phyloP scores from a whole-genome alignment of 129 eudicot genomes.

The Flaveria bidentis region DNA sequence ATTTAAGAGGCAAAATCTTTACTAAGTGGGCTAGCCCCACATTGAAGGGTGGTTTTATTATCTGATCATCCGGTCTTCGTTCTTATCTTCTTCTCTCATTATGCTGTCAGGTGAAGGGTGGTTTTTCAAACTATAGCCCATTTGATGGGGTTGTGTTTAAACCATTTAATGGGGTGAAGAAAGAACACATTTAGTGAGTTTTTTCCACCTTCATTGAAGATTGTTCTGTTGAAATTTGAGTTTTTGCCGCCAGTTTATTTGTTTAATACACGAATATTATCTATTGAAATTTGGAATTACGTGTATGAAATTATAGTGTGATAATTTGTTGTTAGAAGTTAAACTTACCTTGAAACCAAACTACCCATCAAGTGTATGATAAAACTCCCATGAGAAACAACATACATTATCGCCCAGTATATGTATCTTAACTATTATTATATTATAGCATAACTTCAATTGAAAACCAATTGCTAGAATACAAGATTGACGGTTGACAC shows the following conservation, averaged over 20 bases:
- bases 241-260: no score
- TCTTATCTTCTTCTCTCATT: neutral
- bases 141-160: no score
- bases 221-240: no score
- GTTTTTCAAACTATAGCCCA: slow-evolving; percentile 46
- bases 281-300: neutral
- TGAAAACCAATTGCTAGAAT: slow-evolving; percentile 2
- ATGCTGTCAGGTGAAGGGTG: slow-evolving; percentile 29
- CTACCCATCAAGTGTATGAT: slow-evolving; percentile 17
- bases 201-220: no score
- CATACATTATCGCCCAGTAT: neutral
- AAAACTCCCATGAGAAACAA: slow-evolving; percentile 1
- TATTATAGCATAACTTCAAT: neutral
- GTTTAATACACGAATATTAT: neutral
- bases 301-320: neutral
- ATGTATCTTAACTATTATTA: slow-evolving; percentile 17
- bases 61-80: neutral
- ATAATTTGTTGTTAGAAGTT: neutral
- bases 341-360: neutral
- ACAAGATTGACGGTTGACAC: neutral
- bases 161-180: no score
- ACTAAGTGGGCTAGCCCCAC: no score
- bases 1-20: no score
- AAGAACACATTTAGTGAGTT: no score
- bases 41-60: no score